phyloP scores from a whole-genome alignment of 2,329 filamentous ascomycete species.

The Nigrograna mackinnonii region DNA sequence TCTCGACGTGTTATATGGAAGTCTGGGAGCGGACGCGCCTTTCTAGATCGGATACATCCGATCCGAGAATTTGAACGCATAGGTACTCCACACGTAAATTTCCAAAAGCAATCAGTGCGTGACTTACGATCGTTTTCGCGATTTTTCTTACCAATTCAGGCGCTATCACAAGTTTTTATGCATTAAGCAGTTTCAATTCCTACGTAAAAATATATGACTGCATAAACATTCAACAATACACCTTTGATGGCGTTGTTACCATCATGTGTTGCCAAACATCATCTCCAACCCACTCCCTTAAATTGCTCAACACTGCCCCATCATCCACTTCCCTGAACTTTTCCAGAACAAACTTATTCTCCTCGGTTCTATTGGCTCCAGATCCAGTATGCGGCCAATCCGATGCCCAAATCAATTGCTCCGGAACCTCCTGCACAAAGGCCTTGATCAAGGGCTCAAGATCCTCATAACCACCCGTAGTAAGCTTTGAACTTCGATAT shows the following conservation, averaged over 20 bases:
- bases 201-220: too few relatives aligned
- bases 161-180: too few relatives aligned
- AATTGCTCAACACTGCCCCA: conserved; percentile 1
- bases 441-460: conserved; percentile 51
- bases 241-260: neutral
- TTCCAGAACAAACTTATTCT: conserved; percentile 2
- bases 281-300: neutral
- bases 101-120: too few relatives aligned
- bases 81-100: too few relatives aligned
- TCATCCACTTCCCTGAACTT: conserved; percentile 4
- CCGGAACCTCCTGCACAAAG: conserved; percentile 52
- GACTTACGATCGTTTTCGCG: too few relatives aligned
- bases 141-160: too few relatives aligned
- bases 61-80: too few relatives aligned
- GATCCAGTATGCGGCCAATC: conserved; percentile 69
- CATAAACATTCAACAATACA: neutral
- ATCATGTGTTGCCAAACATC: neutral
- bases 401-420: conserved; percentile 59
- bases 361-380: conserved; percentile 45
- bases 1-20: too few relatives aligned
- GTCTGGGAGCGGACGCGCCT: too few relatives aligned
- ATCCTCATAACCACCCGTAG: conserved; percentile 25
- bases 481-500: conserved; percentile 53
- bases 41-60: too few relatives aligned
- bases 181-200: too few relatives aligned